Evolutionary conservation across 805 yeast species (phyloP), one percentile per base, ranked within the genome.

Genomic region (Starmerella stigmatis): DNA sequence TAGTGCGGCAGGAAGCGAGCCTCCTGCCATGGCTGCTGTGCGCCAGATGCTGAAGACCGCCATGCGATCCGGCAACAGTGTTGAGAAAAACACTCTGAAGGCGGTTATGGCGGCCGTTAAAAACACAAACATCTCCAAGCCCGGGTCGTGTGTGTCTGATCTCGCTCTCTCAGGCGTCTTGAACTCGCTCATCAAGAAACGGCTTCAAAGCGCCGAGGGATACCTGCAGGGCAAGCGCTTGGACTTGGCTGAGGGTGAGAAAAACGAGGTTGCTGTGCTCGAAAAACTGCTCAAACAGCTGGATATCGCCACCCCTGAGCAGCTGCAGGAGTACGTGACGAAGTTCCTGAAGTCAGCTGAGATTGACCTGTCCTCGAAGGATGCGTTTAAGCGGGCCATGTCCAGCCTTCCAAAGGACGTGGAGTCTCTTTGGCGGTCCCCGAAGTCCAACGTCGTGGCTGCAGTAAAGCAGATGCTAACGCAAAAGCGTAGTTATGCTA

Each of bases 231-330:
- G 72, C 42, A 59, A 65, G 9, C 69, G 84, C 51, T 58, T 55
- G 3, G 83, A 78, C 48, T 61, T 78, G 48, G 78, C 70, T 1
- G 71, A 67, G n/a, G 70, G 68, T 44, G 84, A 78, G 60, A 53
- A 58, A 19, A 57, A 60, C 16, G 81, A 78, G 59, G 54, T 69
- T 23, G 59, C 49, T 0, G 57, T 75, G 27, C 66, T 78, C 33
- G 52, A 69, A 22, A 52, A 57, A 13, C 70, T 75, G 41, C 54
- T 69, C 37, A 39, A 48, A 1, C 53, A 60, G 23, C 58, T 78
- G 19, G 75, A 77, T 8, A 71, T 75, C 15, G 71, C 79, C 1
- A 61, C 73, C 3, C 67, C 65, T 28, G 73, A 65, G 37, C 72
- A 72, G 40, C 52, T 72, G 27, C 68, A 67, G 26, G 43, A 45